Evolutionary conservation across 352 stramenopile genomes (phyloP).

Genomic region (Phytophthora sojae): DNA sequence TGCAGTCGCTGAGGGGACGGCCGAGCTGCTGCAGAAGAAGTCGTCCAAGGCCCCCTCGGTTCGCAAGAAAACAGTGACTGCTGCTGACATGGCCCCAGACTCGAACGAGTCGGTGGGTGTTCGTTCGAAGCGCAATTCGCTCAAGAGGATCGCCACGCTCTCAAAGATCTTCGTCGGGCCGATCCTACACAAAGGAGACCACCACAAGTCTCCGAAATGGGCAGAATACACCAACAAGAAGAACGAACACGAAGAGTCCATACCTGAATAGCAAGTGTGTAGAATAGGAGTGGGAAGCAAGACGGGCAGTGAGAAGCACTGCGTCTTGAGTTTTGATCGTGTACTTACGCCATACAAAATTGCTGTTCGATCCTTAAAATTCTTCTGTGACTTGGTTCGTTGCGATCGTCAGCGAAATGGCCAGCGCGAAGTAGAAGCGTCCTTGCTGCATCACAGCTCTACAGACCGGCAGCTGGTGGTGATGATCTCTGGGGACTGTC

Average conservation of each 20-base stretch:
- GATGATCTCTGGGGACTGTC: constrained; percentile 10
- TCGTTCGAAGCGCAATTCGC: constrained; percentile 2
- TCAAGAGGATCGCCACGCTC: constrained; percentile 26
- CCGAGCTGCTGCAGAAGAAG: constrained; percentile 4
- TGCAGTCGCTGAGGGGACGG: constrained; percentile 14
- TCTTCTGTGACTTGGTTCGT: constrained; percentile 16
- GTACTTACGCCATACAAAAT: constrained; percentile 38
- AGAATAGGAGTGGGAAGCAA: constrained; percentile 9
- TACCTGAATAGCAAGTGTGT: not conserved
- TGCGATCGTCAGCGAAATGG: constrained; percentile 15
- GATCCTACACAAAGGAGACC: constrained; percentile 11
- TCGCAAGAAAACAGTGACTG: constrained; percentile 1
- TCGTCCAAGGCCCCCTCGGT: not conserved
- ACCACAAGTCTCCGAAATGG: constrained; percentile 5
- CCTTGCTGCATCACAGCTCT: constrained; percentile 22
- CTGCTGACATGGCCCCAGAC: not conserved
- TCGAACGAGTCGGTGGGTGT: not conserved
- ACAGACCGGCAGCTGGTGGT: constrained; percentile 22
- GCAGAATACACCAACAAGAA: constrained; percentile 20
- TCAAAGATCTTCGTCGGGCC: constrained; percentile 25
- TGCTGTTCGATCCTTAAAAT: constrained; percentile 29
- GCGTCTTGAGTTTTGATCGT: constrained; percentile 24
- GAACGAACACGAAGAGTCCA: not conserved
- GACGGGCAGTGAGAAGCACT: not conserved
- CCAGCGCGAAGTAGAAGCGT: constrained; percentile 14